Conservation (phyloP, 768 basidiomycete genomes). For the Rhodotorula graminis region DNA sequence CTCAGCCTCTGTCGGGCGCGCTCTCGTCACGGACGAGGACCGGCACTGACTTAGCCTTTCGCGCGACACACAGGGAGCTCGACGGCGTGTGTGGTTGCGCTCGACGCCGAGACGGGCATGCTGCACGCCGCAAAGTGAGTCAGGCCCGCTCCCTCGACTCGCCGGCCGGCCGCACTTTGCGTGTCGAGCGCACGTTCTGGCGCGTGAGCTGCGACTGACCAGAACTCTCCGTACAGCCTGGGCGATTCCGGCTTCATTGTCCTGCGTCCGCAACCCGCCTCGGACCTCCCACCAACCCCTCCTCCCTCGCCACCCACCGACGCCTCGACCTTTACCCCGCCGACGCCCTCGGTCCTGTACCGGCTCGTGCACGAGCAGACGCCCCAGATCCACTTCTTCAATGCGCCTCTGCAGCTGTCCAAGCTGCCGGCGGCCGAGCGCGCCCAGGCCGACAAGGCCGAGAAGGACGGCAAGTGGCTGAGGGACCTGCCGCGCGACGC, state of each 20-base stretch:
- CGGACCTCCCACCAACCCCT: neutral
- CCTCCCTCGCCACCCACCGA: slow-evolving; percentile 1
- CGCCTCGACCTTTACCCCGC: neutral
- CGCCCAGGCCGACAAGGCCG: neutral
- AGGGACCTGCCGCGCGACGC: slow-evolving; percentile 34
- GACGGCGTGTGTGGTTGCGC: slow-evolving; percentile 27
- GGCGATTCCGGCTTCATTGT: slow-evolving; percentile 33
- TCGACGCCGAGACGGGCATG: slow-evolving; percentile 26
- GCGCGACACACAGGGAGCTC: slow-evolving; percentile 6
- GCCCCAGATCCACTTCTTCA: slow-evolving; percentile 35
- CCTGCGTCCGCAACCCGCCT: slow-evolving; percentile 5
- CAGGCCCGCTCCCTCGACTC: no score
- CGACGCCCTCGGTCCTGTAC: neutral
- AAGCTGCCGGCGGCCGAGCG: slow-evolving; percentile 32
- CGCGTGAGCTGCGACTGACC: neutral
- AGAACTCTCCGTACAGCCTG: slow-evolving; percentile 4
- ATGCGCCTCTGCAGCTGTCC: slow-evolving; percentile 41
- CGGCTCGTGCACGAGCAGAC: slow-evolving; percentile 4
- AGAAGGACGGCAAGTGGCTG: slow-evolving; percentile 17
- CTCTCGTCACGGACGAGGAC: no score
- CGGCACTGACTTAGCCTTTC: neutral
- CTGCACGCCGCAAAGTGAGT: slow-evolving; percentile 31
- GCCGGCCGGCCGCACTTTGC: neutral
- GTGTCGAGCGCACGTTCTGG: neutral
- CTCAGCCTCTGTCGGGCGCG: accelerated